Evolutionary conservation across 495 filamentous ascomycete species (phyloP).

Genomic region (Xylaria scruposa): DNA sequence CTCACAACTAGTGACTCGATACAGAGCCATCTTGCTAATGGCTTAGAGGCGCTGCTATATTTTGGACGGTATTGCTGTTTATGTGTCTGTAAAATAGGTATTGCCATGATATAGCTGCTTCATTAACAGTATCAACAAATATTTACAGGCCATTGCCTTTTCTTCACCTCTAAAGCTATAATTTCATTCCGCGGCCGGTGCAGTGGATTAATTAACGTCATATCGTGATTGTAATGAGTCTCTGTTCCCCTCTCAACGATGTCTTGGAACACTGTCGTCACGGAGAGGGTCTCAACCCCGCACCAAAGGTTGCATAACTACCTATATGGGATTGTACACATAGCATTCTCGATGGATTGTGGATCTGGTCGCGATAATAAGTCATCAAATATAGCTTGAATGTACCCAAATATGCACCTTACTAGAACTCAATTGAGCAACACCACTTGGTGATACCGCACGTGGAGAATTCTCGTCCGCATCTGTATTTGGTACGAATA

Average conservation of each 20-base stretch:
- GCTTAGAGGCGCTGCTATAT: neutral
- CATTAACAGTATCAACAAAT: neutral
- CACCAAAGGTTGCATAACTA: neutral
- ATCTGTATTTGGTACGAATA: neutral
- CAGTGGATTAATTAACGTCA: neutral
- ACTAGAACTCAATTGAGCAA: neutral
- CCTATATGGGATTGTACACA: neutral
- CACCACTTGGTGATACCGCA: constrained; percentile 1
- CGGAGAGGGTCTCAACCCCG: constrained; percentile 19
- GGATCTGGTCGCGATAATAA: constrained; percentile 11
- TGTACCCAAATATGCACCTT: neutral
- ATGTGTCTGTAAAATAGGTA: neutral
- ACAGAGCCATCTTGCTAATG: neutral
- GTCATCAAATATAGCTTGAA: constrained; percentile 1
- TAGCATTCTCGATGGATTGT: constrained; percentile 7
- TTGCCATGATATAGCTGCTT: neutral
- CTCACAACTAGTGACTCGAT: neutral
- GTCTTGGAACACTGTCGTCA: constrained; percentile 16
- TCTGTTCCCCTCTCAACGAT: neutral
- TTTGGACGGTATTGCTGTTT: neutral
- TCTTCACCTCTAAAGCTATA: neutral
- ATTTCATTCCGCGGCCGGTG: neutral
- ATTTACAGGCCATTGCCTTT: neutral
- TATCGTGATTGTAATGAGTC: neutral
- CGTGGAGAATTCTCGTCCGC: neutral